Evolutionary conservation across 345 rosid species (phyloP), one percentile per base, ranked within the genome.

Genomic region (Diplotaxis tenuifolia): DNA sequence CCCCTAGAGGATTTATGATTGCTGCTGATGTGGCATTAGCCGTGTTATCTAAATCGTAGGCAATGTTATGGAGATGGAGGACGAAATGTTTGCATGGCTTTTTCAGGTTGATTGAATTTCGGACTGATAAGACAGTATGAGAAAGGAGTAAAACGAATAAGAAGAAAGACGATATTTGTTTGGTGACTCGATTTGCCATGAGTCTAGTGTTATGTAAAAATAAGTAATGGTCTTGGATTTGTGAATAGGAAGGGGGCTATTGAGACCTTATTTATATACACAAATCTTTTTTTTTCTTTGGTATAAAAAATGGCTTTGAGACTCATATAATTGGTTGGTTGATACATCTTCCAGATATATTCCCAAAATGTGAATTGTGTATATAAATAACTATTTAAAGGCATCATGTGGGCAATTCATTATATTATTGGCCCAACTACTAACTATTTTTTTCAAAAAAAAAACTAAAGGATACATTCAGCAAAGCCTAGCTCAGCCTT

Each of bases 1-100:
- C n/a, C n/a, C n/a, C 68, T 40, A 64, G 4, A 23, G 54, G 68
- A 32, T 64, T 64, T 2, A 64, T 19, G 54, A 64, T 10, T 7
- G 68, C 12, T 22, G 68, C 54, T 23, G 68, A 64, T 9, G 68
- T 64, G 36, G 68, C 68, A 42, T 64, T 42, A 23, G 34, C 68
- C 8, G 2, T 20, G 8, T 42, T 64, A 42, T 64, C 68, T 8
- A 14, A 1, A 14, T 64, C 34, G 55, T 42, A 40, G 4, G 21
- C 54, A 23, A 64, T 4, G 36, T 42, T 27, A 4, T 64, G 55
- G 22, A 14, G 14, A 9, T 64, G 34, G 68, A 42, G 22, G 14
- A 64, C 15, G 16, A 64, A 64, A 23, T 8, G 21, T n/a, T 15
- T 64, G 68, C 68, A 64, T 8, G 68, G 55, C 9, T 64, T 42